Base-by-base conservation (phyloP, 768 basidiomycete species). In the Leccinum variicolor region DNA sequence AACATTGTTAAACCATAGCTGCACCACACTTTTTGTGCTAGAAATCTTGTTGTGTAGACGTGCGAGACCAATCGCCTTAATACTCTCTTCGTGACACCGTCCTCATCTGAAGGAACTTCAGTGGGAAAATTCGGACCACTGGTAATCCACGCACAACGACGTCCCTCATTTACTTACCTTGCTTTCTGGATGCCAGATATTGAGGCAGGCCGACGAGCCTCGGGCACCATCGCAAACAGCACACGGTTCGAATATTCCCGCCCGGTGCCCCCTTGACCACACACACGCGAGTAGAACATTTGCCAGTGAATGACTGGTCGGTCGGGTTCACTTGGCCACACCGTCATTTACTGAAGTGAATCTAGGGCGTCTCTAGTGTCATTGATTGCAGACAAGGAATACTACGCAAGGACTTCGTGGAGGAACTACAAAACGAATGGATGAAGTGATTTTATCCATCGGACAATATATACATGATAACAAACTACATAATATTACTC, bases 341-440 rank as follows among this genome's bases (percentile, higher is more conserved):
- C 39, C n/a, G 0, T n/a, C 19, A 43, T 98, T 98, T 19, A 89
- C 89, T 5, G 86, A 72, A 4, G 85, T 81, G 68, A 90, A 96
- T 73, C 94, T 97, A 50, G 81, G 78, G 62, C 93, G 93, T n/a
- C n/a, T n/a, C 6, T 17, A 34, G 13, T 34, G 33, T 34, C 17
- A 39, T 39, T 17, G 36, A 39, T 17, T 17, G 36, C 17, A 39
- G 34, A 36, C 34, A 33, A 14, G 33, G 33, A 31, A 31, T 4
- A 33, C 13, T 6, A 33, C 31, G 31, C 31, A 39, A 39, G 39
- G 39, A n/a, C n/a, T n/a, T 39, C n/a, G 5, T 39, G 39, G 39
- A 43, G 41, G 10, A 43, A 19, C 10, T 43, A 43, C 41, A 43
- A 19, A 41, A 43, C 41, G 19, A 43, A 13, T 43, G 19, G 10